Evolutionary conservation across 2,329 filamentous ascomycete genomes (phyloP), one percentile per base, ranked within the genome.

Genomic region (Remersonia thermophila): DNA sequence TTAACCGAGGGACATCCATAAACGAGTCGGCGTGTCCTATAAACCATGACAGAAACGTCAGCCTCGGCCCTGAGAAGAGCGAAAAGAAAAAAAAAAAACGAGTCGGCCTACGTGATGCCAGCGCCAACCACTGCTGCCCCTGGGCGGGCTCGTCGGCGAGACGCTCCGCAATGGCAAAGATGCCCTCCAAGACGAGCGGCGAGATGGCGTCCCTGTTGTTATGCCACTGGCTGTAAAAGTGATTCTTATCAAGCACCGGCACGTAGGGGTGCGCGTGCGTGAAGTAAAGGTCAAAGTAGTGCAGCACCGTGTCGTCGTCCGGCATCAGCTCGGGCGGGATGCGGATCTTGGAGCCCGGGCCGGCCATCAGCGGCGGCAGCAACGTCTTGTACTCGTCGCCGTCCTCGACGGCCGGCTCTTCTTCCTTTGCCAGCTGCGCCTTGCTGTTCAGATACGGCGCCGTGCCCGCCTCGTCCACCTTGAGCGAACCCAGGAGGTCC

Each of bases 311-410:
- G 30, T 84, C 78, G 23, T 95, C 85, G 20, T 80, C 73, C 1
- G 89, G 89, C 86, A 96, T 94, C 51, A 96, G 71, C 51, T 93
- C 86, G 0, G 82, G 83, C 1, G 89, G 91, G 43, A 96, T 94
- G 26, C 85, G 76, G 40, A 94, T 80, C 40, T 81, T 86, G 15
- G 77, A 68, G 33, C 85, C 85, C 7, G 83, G 72, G 7, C 77
- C 73, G 6, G 71, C 70, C 12, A 73, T 69, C 25, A 80, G 71
- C 10, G 76, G 73, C 25, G 84, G 86, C 7, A 93, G 58, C 20
- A 71, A 60, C 30, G 76, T 72, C 47, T 85, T 81, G 41, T 71
- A 78, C 39, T 94, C 80, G 40, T 87, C 82, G 16, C 73, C 63
- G 9, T 78, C 82, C 41, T 83, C 79, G 25, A 82, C 59, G 0